A percentile compares a stretch with the other conserved stretches of the same genome.
Conservation (phyloP, 2,329 filamentous ascomycete species). For the Escovopsis weberi region DNA sequence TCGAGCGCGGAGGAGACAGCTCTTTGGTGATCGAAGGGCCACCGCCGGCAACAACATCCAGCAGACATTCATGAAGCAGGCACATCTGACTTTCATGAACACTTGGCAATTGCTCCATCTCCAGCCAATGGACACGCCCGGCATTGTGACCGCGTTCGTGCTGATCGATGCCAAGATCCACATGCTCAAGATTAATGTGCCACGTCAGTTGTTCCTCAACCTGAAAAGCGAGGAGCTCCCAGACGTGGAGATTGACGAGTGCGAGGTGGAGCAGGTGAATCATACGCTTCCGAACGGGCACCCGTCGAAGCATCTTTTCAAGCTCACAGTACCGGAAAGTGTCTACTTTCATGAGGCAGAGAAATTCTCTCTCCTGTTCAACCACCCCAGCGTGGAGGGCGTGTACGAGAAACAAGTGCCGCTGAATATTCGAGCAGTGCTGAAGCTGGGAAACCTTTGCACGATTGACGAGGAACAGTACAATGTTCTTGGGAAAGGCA, state of each 20-base stretch:
- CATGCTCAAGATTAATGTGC: conserved; percentile 73
- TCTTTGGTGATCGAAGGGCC: conserved; percentile 74
- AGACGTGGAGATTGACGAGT: conserved; percentile 73
- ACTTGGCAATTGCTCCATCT: conserved; percentile 94
- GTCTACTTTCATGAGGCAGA: conserved; percentile 73
- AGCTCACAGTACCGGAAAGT: conserved; percentile 78
- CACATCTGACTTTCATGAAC: conserved; percentile 75
- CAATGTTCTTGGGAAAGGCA: conserved; percentile 79
- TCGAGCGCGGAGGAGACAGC: conserved; percentile 66
- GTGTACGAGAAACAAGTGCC: conserved; percentile 94
- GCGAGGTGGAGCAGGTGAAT: conserved; percentile 82
- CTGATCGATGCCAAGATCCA: conserved; percentile 91
- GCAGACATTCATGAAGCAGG: conserved; percentile 75
- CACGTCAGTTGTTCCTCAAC: conserved; percentile 81
- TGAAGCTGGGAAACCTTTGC: conserved; percentile 81
- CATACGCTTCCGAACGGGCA: conserved; percentile 92
- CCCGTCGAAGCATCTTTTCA: conserved; percentile 85
- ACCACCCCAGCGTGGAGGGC: conserved; percentile 87
- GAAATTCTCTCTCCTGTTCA: conserved; percentile 71
- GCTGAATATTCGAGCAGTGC: conserved; percentile 68
- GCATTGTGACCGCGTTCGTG: conserved; percentile 77
- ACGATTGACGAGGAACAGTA: conserved; percentile 85
- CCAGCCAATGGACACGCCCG: conserved; percentile 65
- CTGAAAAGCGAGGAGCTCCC: conserved; percentile 77
- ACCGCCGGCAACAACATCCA: conserved; percentile 39